Evolutionary conservation across 148 eudicot genomes (phyloP), one percentile per base, ranked within the genome.

Genomic region (Oxyria digyna): DNA sequence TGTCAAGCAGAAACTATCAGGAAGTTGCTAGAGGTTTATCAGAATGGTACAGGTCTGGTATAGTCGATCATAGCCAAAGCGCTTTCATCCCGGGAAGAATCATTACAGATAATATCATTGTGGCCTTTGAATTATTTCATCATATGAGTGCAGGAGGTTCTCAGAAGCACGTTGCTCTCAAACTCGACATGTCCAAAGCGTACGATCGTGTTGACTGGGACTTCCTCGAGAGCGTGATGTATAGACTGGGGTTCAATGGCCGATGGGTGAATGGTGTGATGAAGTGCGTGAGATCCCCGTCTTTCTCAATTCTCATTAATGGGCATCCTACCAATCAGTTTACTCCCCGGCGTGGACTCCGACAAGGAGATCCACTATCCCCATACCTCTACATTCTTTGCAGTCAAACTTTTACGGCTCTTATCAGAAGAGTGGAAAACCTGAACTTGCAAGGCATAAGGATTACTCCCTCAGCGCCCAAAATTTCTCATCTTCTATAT

Each of bases 171-270:
- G 0, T 69, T 7, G 62, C 62, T 1, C 21, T 49, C 0, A 69
- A 69, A 21, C 4, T 69, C 0, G 63, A 69, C 37, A 26, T 69
- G 35, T 12, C 59, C 4, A 69, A 69, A n/a, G 72, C 55, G 1
- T 69, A 49, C 9, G 63, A 49, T 4, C 1, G 42, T 13, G 59
- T 48, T 1, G 35, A 50, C 0, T 50, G 57, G 54, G 20, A 48
- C 2, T 48, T 48, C 20, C 54, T 6, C 4, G 20, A 4, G 7
- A 10, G 4, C 0, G 12, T 50, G 7, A 17, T 49, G 62, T 1
- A 24, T 0, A 43, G 37, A 1, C 27, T 69, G 64, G 64, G 64
- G 6, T 49, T 69, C n/a, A 17, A n/a, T 10, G n/a, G 9, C 3
- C 15, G 0, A 4, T 72, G 62, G 69, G 59, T 63, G 2, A 6